phyloP scores from a whole-genome alignment of 2,329 filamentous ascomycete genomes.

The Arthrocladium fulminans region DNA sequence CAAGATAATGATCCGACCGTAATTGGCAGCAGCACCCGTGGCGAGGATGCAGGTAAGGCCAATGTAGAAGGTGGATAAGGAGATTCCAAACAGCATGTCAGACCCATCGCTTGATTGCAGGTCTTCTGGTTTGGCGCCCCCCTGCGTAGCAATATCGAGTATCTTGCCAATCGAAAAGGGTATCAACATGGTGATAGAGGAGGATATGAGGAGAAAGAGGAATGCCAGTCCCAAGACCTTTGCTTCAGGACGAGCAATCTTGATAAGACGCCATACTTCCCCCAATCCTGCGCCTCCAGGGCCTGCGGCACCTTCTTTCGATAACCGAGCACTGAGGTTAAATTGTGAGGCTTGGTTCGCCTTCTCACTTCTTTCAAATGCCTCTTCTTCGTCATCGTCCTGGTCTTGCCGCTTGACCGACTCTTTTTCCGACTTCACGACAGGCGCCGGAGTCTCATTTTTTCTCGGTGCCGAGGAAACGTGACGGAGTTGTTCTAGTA shows the following conservation, averaged over 20 bases:
- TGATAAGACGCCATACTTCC: slow-evolving; percentile 80
- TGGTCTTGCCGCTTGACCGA: slow-evolving; percentile 41
- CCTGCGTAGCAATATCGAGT: slow-evolving; percentile 78
- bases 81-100: slow-evolving; percentile 68
- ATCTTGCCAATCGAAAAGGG: slow-evolving; percentile 96
- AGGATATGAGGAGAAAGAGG: slow-evolving; percentile 76
- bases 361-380: slow-evolving; percentile 69
- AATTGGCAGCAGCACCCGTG: slow-evolving; percentile 81
- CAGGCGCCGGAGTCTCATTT: slow-evolving; percentile 17
- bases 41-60: slow-evolving; percentile 68
- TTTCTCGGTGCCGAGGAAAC: slow-evolving; percentile 15
- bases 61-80: slow-evolving; percentile 78
- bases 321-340: slow-evolving; percentile 78
- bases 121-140: slow-evolving; percentile 36
- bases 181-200: slow-evolving; percentile 87
- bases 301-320: slow-evolving; percentile 60
- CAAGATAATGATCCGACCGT: slow-evolving; percentile 83
- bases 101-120: slow-evolving; percentile 35
- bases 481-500: slow-evolving; percentile 12
- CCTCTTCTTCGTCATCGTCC: slow-evolving; percentile 39
- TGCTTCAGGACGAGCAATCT: slow-evolving; percentile 78
- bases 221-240: slow-evolving; percentile 72
- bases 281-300: slow-evolving; percentile 51
- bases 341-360: slow-evolving; percentile 79
- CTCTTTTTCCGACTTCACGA: slow-evolving; percentile 15